Percentiles rank a stretch among this genome's conserved stretches.
phyloP scores from a whole-genome alignment of 208 protist species.

The Crithidia expoeki region DNA sequence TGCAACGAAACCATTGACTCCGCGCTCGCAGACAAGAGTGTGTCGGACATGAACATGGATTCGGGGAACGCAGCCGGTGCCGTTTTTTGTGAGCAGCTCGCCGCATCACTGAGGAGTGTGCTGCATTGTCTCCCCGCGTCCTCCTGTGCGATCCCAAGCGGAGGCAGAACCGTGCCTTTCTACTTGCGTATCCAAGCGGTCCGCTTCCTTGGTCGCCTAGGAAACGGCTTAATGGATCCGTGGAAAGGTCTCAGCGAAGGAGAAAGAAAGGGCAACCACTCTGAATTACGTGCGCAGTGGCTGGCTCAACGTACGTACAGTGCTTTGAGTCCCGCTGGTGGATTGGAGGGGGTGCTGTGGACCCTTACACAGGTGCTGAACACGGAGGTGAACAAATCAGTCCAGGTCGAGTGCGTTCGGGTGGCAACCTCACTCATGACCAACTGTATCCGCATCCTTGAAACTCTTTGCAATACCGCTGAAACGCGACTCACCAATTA shows the following conservation, averaged over 20 bases:
- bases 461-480: not conserved
- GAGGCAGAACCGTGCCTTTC: conserved; percentile 19
- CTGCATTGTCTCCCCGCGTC: conserved; percentile 9
- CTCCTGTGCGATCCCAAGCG: not conserved
- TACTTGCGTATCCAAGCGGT: conserved; percentile 38
- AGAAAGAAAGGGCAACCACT: not conserved
- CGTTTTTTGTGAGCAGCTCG: not conserved
- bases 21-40: conserved; percentile 26
- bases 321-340: conserved; percentile 13
- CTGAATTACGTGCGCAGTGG: not conserved
- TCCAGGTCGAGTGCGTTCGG: conserved; percentile 44
- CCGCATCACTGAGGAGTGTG: not conserved
- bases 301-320: conserved; percentile 5
- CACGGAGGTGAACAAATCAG: conserved; percentile 37
- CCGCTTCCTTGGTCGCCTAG: conserved; percentile 21
- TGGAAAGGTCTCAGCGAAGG: not conserved
- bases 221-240: conserved; percentile 12
- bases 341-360: conserved; percentile 20
- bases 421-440: conserved; percentile 23
- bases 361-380: conserved; percentile 20
- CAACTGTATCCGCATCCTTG: conserved; percentile 8
- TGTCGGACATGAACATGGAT: not conserved
- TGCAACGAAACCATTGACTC: conserved; percentile 38
- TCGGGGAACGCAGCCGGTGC: not conserved
- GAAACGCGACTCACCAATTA: not conserved